These are phyloP conservation scores for Carex pumila DNA, from an alignment of 176 grass and related monocot genomes.

Conservation along the genomic window DNA sequence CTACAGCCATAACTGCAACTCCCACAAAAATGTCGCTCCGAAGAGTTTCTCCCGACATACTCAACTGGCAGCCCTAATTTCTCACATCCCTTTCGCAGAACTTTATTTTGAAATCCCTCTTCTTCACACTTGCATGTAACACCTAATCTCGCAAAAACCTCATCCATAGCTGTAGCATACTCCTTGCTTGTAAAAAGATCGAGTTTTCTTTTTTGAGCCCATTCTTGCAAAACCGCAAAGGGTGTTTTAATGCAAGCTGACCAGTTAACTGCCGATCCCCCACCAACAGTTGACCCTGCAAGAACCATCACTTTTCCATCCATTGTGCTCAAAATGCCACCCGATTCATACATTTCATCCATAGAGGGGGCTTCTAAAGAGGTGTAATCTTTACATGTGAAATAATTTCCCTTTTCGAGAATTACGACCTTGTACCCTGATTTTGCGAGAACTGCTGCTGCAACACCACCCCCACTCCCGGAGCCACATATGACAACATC, in stretches of 20 bases:
- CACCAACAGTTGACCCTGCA: slow-evolving; percentile 72
- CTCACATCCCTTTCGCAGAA: slow-evolving; percentile 69
- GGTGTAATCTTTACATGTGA: slow-evolving; percentile 68
- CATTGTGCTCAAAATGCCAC: slow-evolving; percentile 49
- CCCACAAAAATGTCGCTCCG: slow-evolving; percentile 68
- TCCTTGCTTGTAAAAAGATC: slow-evolving; percentile 45
- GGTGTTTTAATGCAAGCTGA: slow-evolving; percentile 80
- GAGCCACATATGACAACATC: slow-evolving; percentile 70
- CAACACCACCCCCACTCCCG: slow-evolving; percentile 75
- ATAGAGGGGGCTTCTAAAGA: slow-evolving; percentile 67
- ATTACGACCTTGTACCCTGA: slow-evolving; percentile 72
- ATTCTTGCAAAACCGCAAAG: slow-evolving; percentile 39
- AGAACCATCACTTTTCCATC: slow-evolving; percentile 42
- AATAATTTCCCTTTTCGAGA: slow-evolving; percentile 87
- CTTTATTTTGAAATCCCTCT: slow-evolving; percentile 85
- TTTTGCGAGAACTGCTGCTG: slow-evolving; percentile 63
- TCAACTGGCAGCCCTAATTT: slow-evolving; percentile 53
- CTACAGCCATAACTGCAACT: slow-evolving; percentile 68
- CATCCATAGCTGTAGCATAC: slow-evolving; percentile 64
- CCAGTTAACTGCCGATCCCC: slow-evolving; percentile 84
- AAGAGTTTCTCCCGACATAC: slow-evolving; percentile 54
- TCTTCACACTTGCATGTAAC: slow-evolving; percentile 38
- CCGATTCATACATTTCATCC: slow-evolving; percentile 51
- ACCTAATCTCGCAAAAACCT: slow-evolving; percentile 55
- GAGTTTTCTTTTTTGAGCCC: slow-evolving; percentile 38